phyloP scores from a whole-genome alignment of 2,329 filamentous ascomycete genomes.

The Piedraia hortae region DNA sequence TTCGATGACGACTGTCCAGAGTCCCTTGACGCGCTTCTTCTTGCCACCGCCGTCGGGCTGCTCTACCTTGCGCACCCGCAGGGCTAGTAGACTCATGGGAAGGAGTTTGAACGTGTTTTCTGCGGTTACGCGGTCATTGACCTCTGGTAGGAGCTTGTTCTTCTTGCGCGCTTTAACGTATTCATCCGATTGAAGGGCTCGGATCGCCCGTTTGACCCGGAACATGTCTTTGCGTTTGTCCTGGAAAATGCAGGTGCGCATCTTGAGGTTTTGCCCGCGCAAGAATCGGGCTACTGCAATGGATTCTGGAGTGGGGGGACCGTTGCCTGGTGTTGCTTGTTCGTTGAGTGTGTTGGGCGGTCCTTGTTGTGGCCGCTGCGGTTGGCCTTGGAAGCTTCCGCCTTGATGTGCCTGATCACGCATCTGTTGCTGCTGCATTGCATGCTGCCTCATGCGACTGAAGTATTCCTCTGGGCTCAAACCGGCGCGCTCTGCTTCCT shows the following conservation, averaged over 20 bases:
- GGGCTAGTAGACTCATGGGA: slow-evolving; percentile 74
- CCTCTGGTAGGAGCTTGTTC: slow-evolving; percentile 65
- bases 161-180: slow-evolving; percentile 75
- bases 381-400: slow-evolving; percentile 17
- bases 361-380: neutral
- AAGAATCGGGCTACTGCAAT: slow-evolving; percentile 76
- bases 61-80: slow-evolving; percentile 65
- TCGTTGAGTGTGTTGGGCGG: too few species aligned
- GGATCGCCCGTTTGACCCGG: slow-evolving; percentile 85
- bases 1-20: slow-evolving; percentile 88
- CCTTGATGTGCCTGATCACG: slow-evolving; percentile 8
- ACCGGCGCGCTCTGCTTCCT: slow-evolving; percentile 60
- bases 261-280: slow-evolving; percentile 59
- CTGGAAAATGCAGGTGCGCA: slow-evolving; percentile 71
- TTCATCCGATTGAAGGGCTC: slow-evolving; percentile 62
- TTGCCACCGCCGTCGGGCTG: slow-evolving; percentile 50
- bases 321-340: slow-evolving; percentile 23
- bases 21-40: slow-evolving; percentile 74
- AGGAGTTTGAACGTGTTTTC: slow-evolving; percentile 89
- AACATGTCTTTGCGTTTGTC: slow-evolving; percentile 98
- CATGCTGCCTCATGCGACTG: slow-evolving; percentile 24
- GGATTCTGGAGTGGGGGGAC: slow-evolving; percentile 67
- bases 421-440: slow-evolving; percentile 28
- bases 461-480: slow-evolving; percentile 69
- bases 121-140: slow-evolving; percentile 65